Evolutionary conservation across 2,329 filamentous ascomycete genomes (phyloP).

Genomic region (Akanthomyces lecanii): DNA sequence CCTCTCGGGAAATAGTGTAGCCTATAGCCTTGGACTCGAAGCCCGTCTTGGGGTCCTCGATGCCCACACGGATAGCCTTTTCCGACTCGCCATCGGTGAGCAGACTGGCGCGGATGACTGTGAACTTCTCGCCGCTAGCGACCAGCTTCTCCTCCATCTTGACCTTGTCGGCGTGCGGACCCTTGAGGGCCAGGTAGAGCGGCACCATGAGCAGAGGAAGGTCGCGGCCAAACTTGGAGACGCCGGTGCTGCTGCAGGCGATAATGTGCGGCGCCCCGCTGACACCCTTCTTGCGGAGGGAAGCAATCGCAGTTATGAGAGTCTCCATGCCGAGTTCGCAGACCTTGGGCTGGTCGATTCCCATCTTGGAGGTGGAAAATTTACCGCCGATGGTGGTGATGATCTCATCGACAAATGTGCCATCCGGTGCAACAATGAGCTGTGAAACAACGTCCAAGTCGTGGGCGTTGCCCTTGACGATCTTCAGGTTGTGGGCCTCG

Average conservation of each 20-base stretch:
- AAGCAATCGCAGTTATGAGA: conserved; percentile 38
- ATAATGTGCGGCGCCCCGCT: conserved; percentile 32
- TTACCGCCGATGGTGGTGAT: conserved; percentile 45
- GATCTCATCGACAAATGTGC: conserved; percentile 40
- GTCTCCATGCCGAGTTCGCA: conserved; percentile 42
- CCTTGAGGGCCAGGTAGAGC: conserved; percentile 39
- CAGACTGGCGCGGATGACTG: conserved; percentile 36
- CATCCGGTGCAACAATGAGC: conserved; percentile 30
- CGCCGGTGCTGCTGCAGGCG: conserved; percentile 38
- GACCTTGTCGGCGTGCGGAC: conserved; percentile 45
- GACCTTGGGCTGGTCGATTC: conserved; percentile 43
- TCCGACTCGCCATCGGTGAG: conserved; percentile 29
- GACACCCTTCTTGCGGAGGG: conserved; percentile 26
- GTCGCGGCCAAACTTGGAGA: conserved; percentile 35
- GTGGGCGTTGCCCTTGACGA: conserved; percentile 46
- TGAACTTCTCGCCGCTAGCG: conserved; percentile 30
- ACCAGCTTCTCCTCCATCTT: conserved; percentile 38
- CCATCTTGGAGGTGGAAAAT: conserved; percentile 30
- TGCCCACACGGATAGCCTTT: conserved; percentile 32
- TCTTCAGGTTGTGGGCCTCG: conserved; percentile 38
- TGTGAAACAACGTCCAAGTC: conserved; percentile 34
- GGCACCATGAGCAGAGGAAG: conserved; percentile 40
- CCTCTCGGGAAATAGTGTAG: conserved; percentile 44
- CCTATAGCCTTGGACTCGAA: conserved; percentile 37
- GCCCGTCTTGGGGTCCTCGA: conserved; percentile 34